These are phyloP conservation scores for Schoenoplectus triqueter DNA, from an alignment of 202 grass and related monocot genomes.

Conservation along the genomic window DNA sequence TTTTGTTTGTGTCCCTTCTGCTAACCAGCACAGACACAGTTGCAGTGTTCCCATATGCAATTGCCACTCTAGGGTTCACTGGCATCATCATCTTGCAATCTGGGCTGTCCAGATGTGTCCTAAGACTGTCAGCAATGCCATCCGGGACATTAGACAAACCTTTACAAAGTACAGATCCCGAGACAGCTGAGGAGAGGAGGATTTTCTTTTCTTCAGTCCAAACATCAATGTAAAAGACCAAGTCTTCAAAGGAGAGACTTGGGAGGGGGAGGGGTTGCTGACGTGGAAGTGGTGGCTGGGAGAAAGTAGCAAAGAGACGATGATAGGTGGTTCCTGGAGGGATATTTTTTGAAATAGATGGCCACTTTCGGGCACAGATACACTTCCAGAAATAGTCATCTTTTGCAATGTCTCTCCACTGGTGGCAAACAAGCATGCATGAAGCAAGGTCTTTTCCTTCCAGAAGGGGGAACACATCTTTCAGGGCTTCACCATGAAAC, in stretches of 20 bases:
- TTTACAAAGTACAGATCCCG: conserved; percentile 52
- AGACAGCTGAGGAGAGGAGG: conserved; percentile 70
- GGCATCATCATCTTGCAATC: conserved; percentile 74
- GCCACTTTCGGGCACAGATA: conserved; percentile 77
- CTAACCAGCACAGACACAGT: conserved; percentile 67
- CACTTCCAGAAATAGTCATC: conserved; percentile 97
- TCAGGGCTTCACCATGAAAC: conserved; percentile 65
- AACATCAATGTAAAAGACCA: conserved; percentile 81
- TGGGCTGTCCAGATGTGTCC: conserved; percentile 50
- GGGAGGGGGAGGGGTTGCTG: conserved; percentile 52
- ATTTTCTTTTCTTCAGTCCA: conserved; percentile 72
- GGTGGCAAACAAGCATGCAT: conserved; percentile 85
- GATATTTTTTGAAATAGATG: conserved; percentile 67
- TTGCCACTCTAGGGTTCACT: conserved; percentile 59
- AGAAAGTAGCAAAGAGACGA: conserved; percentile 73
- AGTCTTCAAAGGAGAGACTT: conserved; percentile 68
- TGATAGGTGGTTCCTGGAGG: conserved; percentile 56
- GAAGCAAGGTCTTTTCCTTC: conserved; percentile 77
- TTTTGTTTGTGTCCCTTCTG: conserved; percentile 72
- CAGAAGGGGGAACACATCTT: conserved; percentile 72
- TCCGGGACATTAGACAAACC: conserved; percentile 52
- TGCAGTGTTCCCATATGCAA: conserved; percentile 46
- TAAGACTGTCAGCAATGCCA: conserved; percentile 58
- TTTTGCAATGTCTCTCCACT: conserved; percentile 64
- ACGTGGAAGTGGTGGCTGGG: conserved; percentile 44